Evolutionary conservation across 768 basidiomycete genomes (phyloP).

Genomic region (Podaxis carcinomalis): DNA sequence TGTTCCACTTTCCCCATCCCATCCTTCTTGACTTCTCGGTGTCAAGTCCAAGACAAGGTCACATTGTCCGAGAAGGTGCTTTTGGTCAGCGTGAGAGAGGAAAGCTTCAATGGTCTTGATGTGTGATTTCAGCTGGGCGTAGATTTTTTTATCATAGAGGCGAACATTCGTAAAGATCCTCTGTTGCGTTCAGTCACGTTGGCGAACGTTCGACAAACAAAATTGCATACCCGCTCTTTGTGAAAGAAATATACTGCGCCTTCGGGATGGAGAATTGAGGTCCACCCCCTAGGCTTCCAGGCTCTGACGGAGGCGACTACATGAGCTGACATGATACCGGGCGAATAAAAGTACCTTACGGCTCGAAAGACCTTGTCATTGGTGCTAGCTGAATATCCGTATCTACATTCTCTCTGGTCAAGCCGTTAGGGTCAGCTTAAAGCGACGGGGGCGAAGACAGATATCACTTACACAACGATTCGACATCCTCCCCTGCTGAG

Average conservation of each 20-base stretch:
- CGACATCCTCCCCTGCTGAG: neutral
- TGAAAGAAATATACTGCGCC: conserved; percentile 59
- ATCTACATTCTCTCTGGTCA: neutral
- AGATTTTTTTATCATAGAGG: conserved; percentile 34
- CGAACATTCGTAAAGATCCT: conserved; percentile 35
- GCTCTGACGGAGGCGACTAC: conserved; percentile 13
- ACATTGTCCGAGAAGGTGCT: neutral
- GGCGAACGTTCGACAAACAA: neutral
- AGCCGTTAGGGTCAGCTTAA: no score
- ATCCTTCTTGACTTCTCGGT: neutral
- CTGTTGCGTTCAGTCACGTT: neutral
- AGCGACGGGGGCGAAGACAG: neutral
- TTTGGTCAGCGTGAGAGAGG: conserved; percentile 5
- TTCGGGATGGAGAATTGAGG: conserved; percentile 48
- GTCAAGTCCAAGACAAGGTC: conserved; percentile 16
- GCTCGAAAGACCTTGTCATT: conserved; percentile 7
- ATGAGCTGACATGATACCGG: neutral
- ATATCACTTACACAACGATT: neutral
- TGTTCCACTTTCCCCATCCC: conserved; percentile 5
- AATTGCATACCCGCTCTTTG: conserved; percentile 32
- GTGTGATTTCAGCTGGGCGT: conserved; percentile 32
- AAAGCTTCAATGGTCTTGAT: conserved; percentile 25
- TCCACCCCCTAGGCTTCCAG: conserved; percentile 36
- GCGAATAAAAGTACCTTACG: neutral
- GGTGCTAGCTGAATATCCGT: neutral